Base-by-base conservation (phyloP, 2,329 filamentous ascomycete genomes). In the Colletotrichum siamense region DNA sequence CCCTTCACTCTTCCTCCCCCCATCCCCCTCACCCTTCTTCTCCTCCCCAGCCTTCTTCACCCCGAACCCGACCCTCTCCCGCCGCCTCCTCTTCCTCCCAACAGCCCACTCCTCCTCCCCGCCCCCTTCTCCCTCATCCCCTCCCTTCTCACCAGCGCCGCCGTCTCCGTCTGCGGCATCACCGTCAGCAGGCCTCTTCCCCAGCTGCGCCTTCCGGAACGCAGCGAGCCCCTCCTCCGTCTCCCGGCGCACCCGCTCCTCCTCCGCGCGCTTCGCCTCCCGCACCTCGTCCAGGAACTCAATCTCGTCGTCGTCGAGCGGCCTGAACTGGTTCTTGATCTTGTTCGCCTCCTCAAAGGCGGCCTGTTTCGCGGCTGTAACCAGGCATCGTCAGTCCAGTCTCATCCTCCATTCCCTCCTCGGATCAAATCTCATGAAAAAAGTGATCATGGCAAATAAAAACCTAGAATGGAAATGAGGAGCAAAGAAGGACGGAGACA, bases 261-360 rank as follows among this genome's bases (percentile, higher is more conserved):
- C 92, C 79, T 91, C 91, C 7, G 82, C 84, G 44, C 88, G 83
- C 81, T 87, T 86, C 69, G 85, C 85, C 68, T 87, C 88, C 65
- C 86, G 80, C 52, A 94, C 88, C 62, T 89, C 90, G 63, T 93
- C 92, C 67, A 97, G 85, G 79, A 95, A 96, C 24, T 94, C 94
- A 67, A 94, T 89, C 86, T 96, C 95, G 82, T 96, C 94, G 76
- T 95, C 94, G 82, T 96, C 93, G 34, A 97, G 88, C 5, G 93
- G 89, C 52, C 93, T 91, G 82, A 96, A 96, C 86, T 96, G 95
- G 81, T 96, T 95, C 81, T 92, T 91, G 69, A 96, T 87, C 78
- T 90, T 90, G 78, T 89, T 90, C 78, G 93, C 89, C 84, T 96
- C 95, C 83, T 96, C 95, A 83, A 96, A 95, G 10, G 93, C 94